Evolutionary conservation across 768 basidiomycete genomes (phyloP), one percentile per base, ranked within the genome.

Genomic region (Hericium rajendrae): DNA sequence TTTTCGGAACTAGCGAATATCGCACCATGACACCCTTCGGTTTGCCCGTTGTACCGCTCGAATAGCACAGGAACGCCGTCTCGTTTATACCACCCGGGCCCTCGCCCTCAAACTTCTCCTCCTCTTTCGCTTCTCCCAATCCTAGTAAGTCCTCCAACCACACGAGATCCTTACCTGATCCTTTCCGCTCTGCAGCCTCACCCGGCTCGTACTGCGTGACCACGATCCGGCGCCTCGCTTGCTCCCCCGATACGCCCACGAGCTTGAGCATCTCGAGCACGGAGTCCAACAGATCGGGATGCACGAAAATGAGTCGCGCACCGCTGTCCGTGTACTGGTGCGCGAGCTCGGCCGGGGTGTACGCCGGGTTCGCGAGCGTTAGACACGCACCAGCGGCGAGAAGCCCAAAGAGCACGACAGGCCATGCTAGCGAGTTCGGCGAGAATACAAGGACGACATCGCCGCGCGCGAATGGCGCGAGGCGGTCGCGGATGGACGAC

Each of bases 301-400:
- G 80, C 9, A 79, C 75, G 55, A 91, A 79, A 24, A 91, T 67
- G 16, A 85, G 59, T 52, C 75, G 74, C 0, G 92, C 85, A 2
- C 76, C 70, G 52, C 83, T 84, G 65, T 94, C 83, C 18, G 60
- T 70, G 57, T 87, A 84, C 66, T 94, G 91, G 68, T 82, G 82
- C 1, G 73, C 75, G 0, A 93, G 76, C 65, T 94, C 91, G 9
- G 70, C 65, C 1, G 82, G 66, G 6, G 82, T 85, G 64, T 88
- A 92, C 1, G 76, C 75, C 58, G 78, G 82, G 66, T 91, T 93
- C 12, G 86, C 85, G 12, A 88, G 80, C 0, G 89, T 87, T 55
- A 80, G 79, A 48, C 79, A 71, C 13, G 88, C 64, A 2, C 86
- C 87, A 0, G 84, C 85, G 0, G 89, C 84, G 48, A 84, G 74